These are phyloP conservation scores for Prunus persica DNA, from an alignment of 306 rosid species.

Conservation along the genomic window DNA sequence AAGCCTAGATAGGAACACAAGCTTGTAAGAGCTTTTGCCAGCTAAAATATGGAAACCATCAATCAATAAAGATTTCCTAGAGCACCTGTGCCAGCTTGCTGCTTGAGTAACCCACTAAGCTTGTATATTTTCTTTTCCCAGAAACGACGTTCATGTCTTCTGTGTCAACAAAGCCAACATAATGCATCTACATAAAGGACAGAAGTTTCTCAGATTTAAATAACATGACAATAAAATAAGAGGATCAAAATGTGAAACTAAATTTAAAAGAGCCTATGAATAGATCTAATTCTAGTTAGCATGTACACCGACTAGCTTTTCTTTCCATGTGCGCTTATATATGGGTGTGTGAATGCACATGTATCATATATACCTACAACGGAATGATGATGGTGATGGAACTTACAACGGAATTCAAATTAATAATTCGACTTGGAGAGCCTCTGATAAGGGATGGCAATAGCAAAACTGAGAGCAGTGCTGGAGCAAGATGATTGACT, in stretches of 20 bases:
- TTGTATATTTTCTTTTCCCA: constrained; percentile 68
- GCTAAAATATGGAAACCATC: constrained; percentile 1
- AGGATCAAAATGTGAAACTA: neutral
- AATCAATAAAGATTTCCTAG: constrained; percentile 12
- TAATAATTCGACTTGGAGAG: constrained; percentile 91
- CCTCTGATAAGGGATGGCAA: constrained; percentile 95
- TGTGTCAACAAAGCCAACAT: constrained; percentile 83
- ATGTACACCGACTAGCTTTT: neutral
- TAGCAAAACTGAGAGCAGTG: constrained; percentile 86
- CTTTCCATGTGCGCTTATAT: neutral
- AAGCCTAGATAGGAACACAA: neutral
- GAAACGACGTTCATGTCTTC: constrained; percentile 85
- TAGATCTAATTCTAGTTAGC: neutral
- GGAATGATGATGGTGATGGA: constrained; percentile 36
- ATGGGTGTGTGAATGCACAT: neutral
- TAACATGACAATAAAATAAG: neutral
- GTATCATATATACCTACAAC: constrained; percentile 50
- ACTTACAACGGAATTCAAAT: constrained; percentile 88
- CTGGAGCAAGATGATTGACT: constrained; percentile 97
- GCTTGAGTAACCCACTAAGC: constrained; percentile 73
- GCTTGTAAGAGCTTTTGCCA: neutral
- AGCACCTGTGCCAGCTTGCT: constrained; percentile 96
- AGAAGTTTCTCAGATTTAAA: constrained; percentile 17
- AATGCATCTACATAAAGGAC: constrained; percentile 66
- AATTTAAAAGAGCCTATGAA: neutral